Percentiles rank a stretch among this genome's conserved stretches.
Conservation (phyloP, 768 basidiomycete genomes). For the Rhodosporidiobolus odoratus region DNA sequence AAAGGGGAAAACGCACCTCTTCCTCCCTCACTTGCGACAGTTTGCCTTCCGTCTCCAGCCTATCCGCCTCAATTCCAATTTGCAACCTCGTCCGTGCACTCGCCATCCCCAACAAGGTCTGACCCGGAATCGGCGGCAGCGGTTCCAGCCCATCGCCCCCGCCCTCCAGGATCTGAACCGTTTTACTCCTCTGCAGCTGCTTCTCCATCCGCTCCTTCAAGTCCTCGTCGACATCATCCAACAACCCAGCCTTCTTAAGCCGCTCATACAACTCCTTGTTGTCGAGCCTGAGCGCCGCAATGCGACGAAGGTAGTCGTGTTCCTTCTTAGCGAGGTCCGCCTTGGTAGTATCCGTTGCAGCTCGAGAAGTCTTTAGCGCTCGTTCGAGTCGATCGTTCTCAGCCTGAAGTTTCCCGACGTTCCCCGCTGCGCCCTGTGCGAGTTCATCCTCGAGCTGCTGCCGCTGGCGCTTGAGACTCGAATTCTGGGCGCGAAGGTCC, state of each 20-base stretch:
- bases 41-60: conserved; percentile 43
- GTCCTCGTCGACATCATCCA: conserved; percentile 66
- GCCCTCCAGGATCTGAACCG: conserved; percentile 80
- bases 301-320: conserved; percentile 72
- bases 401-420: conserved; percentile 72
- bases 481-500: conserved; percentile 57
- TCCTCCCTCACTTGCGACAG: neutral
- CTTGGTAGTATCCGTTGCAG: conserved; percentile 60
- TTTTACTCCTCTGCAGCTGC: conserved; percentile 74
- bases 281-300: conserved; percentile 81
- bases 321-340: conserved; percentile 62
- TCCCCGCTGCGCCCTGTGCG: conserved; percentile 70
- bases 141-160: conserved; percentile 15
- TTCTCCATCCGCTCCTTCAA: conserved; percentile 74
- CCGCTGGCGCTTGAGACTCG: conserved; percentile 71
- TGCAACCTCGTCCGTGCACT: conserved; percentile 41
- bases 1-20: neutral
- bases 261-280: conserved; percentile 91
- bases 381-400: conserved; percentile 67
- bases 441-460: conserved; percentile 75
- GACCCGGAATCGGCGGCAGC: conserved; percentile 35
- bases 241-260: conserved; percentile 71
- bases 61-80: conserved; percentile 24
- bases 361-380: conserved; percentile 69
- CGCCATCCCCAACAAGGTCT: conserved; percentile 27